Percentiles rank a stretch among this genome's conserved stretches.
phyloP scores from a whole-genome alignment of 2,329 filamentous ascomycete species.

The Periconia sp. region DNA sequence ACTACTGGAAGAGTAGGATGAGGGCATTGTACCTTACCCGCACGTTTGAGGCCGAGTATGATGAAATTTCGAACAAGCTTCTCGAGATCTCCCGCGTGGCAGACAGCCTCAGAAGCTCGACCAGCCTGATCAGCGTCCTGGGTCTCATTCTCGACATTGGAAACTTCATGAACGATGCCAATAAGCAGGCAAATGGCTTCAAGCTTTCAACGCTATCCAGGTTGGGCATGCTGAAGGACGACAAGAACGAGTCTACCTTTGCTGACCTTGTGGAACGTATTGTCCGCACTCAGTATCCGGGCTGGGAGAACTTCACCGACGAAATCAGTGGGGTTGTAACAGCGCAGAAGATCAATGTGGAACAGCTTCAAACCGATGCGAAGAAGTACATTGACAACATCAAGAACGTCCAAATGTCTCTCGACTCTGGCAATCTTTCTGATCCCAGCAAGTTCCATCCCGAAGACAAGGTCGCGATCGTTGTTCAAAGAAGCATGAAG shows the following conservation, averaged over 20 bases:
- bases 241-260: slow-evolving; percentile 97
- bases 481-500: slow-evolving; percentile 95
- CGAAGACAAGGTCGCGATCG: slow-evolving; percentile 89
- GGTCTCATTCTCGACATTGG: slow-evolving; percentile 96
- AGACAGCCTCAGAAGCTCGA: slow-evolving; percentile 87
- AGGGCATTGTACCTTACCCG: slow-evolving; percentile 84
- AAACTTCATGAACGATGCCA: slow-evolving; percentile 99
- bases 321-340: slow-evolving; percentile 82
- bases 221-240: slow-evolving; percentile 97
- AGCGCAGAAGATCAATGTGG: slow-evolving; percentile 91
- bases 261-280: slow-evolving; percentile 96
- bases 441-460: slow-evolving; percentile 98
- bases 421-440: slow-evolving; percentile 92
- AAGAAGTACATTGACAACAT: slow-evolving; percentile 94
- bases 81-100: slow-evolving; percentile 85
- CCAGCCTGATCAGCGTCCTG: slow-evolving; percentile 93
- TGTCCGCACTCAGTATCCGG: slow-evolving; percentile 92
- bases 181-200: slow-evolving; percentile 97
- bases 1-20: slow-evolving; percentile 99
- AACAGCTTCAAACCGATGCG: slow-evolving; percentile 85
- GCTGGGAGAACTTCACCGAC: slow-evolving; percentile 87
- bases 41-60: slow-evolving; percentile 86
- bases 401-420: slow-evolving; percentile 87
- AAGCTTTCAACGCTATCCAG: slow-evolving; percentile 94
- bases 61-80: slow-evolving; percentile 85